These are phyloP conservation scores for Epithele typhae DNA, from an alignment of 768 basidiomycete genomes.

Conservation along the genomic window DNA sequence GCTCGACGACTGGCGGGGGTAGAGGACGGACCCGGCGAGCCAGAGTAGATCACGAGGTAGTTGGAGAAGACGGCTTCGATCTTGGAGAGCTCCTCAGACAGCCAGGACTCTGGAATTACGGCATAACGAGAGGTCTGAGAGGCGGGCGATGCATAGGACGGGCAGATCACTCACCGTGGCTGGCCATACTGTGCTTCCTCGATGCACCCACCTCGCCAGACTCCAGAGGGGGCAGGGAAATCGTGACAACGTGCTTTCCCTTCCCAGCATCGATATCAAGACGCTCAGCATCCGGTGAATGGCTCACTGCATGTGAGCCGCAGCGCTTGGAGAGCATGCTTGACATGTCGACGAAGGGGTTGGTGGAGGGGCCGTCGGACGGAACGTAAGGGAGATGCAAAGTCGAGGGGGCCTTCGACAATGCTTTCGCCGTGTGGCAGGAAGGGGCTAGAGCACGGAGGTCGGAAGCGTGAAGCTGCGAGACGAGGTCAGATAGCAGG, in stretches of 20 bases:
- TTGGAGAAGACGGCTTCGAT: conserved; percentile 49
- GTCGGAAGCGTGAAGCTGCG: conserved; percentile 73
- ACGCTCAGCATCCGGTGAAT: conserved; percentile 2
- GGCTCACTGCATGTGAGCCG: conserved; percentile 41
- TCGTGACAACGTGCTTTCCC: conserved; percentile 53
- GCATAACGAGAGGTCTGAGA: too few species aligned
- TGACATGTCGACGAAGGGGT: conserved; percentile 34
- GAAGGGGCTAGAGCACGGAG: conserved; percentile 53
- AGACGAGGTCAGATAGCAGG: background rate
- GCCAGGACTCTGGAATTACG: conserved; percentile 13
- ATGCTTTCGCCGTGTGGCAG: conserved; percentile 42
- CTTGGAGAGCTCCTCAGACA: conserved; percentile 40
- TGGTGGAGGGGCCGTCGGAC: conserved; percentile 19
- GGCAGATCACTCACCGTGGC: conserved; percentile 48
- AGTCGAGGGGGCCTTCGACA: conserved; percentile 48
- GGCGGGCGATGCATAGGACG: background rate
- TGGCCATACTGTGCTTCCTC: conserved; percentile 44
- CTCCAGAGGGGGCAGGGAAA: conserved; percentile 47
- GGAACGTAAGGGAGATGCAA: conserved; percentile 62
- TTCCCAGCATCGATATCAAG: conserved; percentile 38
- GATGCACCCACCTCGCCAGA: conserved; percentile 35
- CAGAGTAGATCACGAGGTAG: conserved; percentile 65
- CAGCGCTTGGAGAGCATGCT: conserved; percentile 48
- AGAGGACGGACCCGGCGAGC: conserved; percentile 38
- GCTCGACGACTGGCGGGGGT: conserved; percentile 36